Percentiles rank a stretch among this genome's conserved stretches.
These are phyloP conservation scores for Cryptococcus sp. DNA, from an alignment of 1,284 basidiomycete species.

Conservation along the genomic window DNA sequence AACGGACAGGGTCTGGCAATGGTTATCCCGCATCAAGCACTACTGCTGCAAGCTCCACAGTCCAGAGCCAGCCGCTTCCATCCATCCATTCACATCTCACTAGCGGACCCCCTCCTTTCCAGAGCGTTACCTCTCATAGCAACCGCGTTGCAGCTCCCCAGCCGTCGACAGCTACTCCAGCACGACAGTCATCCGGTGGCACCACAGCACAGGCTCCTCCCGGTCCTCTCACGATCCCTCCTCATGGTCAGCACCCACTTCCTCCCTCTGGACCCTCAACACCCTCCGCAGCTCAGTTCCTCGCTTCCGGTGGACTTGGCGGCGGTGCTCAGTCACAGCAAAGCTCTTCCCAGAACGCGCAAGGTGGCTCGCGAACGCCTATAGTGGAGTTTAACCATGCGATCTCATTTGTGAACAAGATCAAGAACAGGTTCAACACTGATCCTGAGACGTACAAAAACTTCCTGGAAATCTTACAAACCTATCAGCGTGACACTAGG, in stretches of 20 bases:
- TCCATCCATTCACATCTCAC: conserved; percentile 21
- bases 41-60: conserved; percentile 7
- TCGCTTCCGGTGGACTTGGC: conserved; percentile 31
- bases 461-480: conserved; percentile 96
- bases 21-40: conserved; percentile 12
- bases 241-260: conserved; percentile 25
- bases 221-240: conserved; percentile 21
- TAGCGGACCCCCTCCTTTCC: conserved; percentile 25
- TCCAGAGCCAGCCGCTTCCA: conserved; percentile 23
- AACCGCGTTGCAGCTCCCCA: conserved; percentile 31
- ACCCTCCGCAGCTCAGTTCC: conserved; percentile 42
- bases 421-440: conserved; percentile 90
- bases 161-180: conserved; percentile 20
- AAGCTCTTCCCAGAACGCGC: conserved; percentile 97
- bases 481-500: conserved; percentile 92
- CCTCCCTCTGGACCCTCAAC: conserved; percentile 42
- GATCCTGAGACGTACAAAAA: conserved; percentile 96
- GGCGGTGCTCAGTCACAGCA: conserved; percentile 47
- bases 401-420: conserved; percentile 98
- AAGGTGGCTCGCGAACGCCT: conserved; percentile 33
- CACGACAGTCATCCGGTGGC: conserved; percentile 7
- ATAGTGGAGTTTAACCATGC: conserved; percentile 91
- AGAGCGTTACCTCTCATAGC: conserved; percentile 13
- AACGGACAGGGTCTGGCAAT: conserved; percentile 2
- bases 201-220: conserved; percentile 14